phyloP scores from a whole-genome alignment of 73 alveolate genomes.

The Stentor coeruleus region DNA sequence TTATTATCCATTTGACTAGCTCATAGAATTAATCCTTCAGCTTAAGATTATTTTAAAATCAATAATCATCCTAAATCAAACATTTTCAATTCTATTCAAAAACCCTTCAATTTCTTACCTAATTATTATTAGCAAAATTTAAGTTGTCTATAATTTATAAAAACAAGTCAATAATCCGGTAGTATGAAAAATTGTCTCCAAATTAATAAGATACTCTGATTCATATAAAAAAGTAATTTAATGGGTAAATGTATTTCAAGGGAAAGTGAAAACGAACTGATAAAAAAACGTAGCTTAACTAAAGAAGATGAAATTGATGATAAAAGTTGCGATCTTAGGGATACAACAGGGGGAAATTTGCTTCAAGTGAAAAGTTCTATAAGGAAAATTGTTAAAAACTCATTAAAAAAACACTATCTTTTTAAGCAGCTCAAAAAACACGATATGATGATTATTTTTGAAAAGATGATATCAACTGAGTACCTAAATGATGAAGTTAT shows the following conservation, averaged over 20 bases:
- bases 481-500: neutral
- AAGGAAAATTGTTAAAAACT: neutral
- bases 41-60: no score
- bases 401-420: neutral
- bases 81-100: no score
- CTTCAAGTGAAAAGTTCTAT: neutral
- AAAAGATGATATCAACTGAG: neutral
- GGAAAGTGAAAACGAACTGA: neutral
- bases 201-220: no score
- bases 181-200: no score
- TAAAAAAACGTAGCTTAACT: neutral
- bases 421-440: neutral
- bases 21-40: no score
- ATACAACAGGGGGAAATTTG: neutral
- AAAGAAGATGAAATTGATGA: neutral
- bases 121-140: no score
- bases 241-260: neutral
- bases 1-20: no score
- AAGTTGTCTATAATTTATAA: no score
- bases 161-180: no score
- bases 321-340: neutral
- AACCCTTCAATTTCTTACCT: no score
- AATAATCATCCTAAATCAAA: no score
- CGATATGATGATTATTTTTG: neutral
- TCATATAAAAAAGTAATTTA: no score